These are phyloP conservation scores for Beauveria asiatica DNA, from an alignment of 2,329 filamentous ascomycete species.

Conservation along the genomic window DNA sequence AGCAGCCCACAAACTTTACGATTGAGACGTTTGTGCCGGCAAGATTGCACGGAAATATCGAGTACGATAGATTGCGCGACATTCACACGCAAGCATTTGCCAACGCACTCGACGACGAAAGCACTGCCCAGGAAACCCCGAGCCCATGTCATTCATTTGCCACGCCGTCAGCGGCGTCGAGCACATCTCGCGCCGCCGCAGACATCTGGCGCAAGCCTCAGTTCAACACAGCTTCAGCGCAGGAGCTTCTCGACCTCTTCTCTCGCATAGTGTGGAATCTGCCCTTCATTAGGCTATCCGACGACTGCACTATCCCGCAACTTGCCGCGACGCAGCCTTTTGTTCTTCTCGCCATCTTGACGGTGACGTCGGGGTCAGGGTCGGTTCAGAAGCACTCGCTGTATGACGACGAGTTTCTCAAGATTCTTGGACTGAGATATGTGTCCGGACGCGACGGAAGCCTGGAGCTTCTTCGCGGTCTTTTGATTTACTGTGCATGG, in stretches of 20 bases:
- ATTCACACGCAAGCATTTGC: background rate
- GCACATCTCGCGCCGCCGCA: conserved; percentile 1
- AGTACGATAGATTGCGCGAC: background rate
- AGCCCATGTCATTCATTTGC: background rate
- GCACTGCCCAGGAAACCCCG: background rate
- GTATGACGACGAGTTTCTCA: conserved; percentile 9
- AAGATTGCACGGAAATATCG: background rate
- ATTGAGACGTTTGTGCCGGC: conserved; percentile 4
- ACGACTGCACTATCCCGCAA: background rate
- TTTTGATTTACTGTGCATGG: conserved; percentile 9
- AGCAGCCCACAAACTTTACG: conserved; percentile 1
- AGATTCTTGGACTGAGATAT: conserved; percentile 6
- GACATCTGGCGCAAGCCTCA: conserved; percentile 10
- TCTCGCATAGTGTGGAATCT: background rate
- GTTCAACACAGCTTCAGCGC: conserved; percentile 6
- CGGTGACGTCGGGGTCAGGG: background rate
- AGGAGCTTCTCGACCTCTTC: background rate
- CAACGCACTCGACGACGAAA: background rate
- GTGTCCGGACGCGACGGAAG: conserved; percentile 1
- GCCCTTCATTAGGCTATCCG: background rate
- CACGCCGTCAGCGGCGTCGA: conserved; percentile 1
- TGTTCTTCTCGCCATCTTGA: conserved; percentile 9
- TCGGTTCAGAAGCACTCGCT: conserved; percentile 5
- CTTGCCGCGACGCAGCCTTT: conserved; percentile 8
- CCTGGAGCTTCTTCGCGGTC: conserved; percentile 1